These are phyloP conservation scores for Metschnikowia kofuensis DNA, from an alignment of 805 yeast species.

Conservation along the genomic window DNA sequence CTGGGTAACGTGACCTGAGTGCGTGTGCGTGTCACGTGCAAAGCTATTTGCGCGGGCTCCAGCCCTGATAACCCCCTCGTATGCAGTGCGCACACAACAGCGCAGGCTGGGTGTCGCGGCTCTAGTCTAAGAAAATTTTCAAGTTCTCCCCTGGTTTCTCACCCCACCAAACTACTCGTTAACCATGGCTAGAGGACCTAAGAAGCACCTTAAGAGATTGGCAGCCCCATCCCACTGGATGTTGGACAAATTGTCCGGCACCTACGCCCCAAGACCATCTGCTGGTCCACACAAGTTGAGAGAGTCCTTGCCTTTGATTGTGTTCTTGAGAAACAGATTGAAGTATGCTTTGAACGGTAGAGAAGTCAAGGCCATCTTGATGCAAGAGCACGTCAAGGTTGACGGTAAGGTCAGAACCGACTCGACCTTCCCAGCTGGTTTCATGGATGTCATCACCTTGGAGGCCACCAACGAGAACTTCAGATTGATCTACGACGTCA, in stretches of 20 bases:
- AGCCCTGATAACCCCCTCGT: constrained; percentile 1
- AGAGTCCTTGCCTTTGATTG: constrained; percentile 96
- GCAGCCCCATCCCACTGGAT: constrained; percentile 99
- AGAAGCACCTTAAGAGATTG: constrained; percentile 98
- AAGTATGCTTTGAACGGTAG: constrained; percentile 99
- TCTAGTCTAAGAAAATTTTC: constrained; percentile 14
- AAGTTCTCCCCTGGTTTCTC: background rate
- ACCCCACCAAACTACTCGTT: constrained; percentile 5
- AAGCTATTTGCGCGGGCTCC: background rate
- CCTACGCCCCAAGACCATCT: constrained; percentile 99
- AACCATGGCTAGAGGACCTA: constrained; percentile 80
- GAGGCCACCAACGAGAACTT: constrained; percentile 99
- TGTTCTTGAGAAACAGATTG: constrained; percentile 96
- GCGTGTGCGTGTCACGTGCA: constrained; percentile 1
- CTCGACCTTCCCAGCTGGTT: constrained; percentile 98
- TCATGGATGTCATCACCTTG: constrained; percentile 97
- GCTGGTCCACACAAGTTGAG: constrained; percentile 99
- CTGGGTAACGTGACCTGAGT: too few species aligned
- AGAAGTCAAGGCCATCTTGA: constrained; percentile 96
- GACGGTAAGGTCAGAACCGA: constrained; percentile 99
- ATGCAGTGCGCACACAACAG: background rate
- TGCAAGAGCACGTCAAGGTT: constrained; percentile 98
- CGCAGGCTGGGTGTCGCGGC: constrained; percentile 2
- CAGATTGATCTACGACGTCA: constrained; percentile 97
- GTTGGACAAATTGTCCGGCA: constrained; percentile 99